Evolutionary conservation across 1,139 yeast genomes (phyloP).

Genomic region (Scheffersomyces insectosa): DNA sequence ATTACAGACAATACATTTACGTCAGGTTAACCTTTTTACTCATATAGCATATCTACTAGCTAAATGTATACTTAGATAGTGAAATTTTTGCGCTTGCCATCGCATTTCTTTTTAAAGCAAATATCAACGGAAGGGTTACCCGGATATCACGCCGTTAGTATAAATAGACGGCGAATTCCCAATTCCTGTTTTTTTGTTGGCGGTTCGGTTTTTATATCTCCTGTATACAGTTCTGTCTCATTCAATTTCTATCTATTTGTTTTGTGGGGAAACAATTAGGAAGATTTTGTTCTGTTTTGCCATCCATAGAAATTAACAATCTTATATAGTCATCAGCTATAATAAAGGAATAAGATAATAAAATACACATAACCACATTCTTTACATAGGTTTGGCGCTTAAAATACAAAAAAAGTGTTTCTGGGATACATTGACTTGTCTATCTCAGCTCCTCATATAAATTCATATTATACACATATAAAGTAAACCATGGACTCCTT

Average conservation of each 20-base stretch:
- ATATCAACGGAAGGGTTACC: conserved; percentile 20
- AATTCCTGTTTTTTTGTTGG: conserved; percentile 3
- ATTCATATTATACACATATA: conserved; percentile 6
- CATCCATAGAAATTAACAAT: not conserved
- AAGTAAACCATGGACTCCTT: conserved; percentile 60
- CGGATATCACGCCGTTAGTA: conserved; percentile 26
- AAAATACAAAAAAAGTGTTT: not conserved
- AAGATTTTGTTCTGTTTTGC: conserved; percentile 1
- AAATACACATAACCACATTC: not conserved
- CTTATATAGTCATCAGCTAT: not conserved
- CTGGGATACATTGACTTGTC: conserved; percentile 50
- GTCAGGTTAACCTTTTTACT: too few species aligned
- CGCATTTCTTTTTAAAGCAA: too few species aligned
- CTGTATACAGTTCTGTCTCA: conserved; percentile 1
- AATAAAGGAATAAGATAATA: not conserved
- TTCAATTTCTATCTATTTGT: not conserved
- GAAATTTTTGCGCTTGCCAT: too few species aligned
- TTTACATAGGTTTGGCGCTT: not conserved
- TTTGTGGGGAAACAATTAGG: conserved; percentile 1
- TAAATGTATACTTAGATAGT: too few species aligned
- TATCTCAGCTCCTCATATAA: conserved; percentile 22
- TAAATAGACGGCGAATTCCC: conserved; percentile 23
- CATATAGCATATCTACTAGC: too few species aligned
- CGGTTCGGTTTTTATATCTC: not conserved
- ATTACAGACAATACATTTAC: too few species aligned